Evolutionary conservation across 306 rosid species (phyloP).

Genomic region (Gillenia trifoliata): DNA sequence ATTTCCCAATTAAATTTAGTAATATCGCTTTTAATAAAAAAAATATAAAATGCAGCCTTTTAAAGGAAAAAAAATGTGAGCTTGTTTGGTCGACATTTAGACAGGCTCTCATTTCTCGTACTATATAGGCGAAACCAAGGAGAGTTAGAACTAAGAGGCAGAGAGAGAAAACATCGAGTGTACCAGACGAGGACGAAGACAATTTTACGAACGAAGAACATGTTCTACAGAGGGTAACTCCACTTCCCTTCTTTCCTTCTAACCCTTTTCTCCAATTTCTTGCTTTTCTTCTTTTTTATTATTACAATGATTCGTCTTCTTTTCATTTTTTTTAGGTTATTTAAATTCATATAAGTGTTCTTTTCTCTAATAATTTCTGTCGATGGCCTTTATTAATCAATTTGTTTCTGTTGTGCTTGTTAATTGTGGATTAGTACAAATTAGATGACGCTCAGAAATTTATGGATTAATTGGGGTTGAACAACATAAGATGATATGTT

Average conservation of each 20-base stretch:
- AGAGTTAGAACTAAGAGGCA: not conserved
- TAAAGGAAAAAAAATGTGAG: not conserved
- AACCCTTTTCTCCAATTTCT: not conserved
- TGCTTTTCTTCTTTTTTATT: not conserved
- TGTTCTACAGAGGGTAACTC: constrained; percentile 60
- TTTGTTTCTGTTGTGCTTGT: not conserved
- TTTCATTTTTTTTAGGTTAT: not conserved
- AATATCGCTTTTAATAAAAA: not conserved
- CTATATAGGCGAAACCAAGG: not conserved
- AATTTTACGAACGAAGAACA: not conserved
- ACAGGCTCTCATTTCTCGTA: not conserved
- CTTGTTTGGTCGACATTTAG: not conserved
- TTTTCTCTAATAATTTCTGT: not conserved
- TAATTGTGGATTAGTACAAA: not conserved
- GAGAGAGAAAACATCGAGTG: not conserved
- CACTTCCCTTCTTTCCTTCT: not conserved
- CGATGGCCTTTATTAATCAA: not conserved
- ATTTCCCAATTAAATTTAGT: too few species aligned
- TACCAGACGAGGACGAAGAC: not conserved
- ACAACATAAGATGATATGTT: not conserved
- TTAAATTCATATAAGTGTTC: not conserved
- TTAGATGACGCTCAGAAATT: not conserved
- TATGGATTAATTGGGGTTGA: not conserved
- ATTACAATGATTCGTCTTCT: not conserved
- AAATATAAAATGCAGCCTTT: not conserved